phyloP scores from a whole-genome alignment of 2,329 filamentous ascomycete species.

The Monilinia fructigena region DNA sequence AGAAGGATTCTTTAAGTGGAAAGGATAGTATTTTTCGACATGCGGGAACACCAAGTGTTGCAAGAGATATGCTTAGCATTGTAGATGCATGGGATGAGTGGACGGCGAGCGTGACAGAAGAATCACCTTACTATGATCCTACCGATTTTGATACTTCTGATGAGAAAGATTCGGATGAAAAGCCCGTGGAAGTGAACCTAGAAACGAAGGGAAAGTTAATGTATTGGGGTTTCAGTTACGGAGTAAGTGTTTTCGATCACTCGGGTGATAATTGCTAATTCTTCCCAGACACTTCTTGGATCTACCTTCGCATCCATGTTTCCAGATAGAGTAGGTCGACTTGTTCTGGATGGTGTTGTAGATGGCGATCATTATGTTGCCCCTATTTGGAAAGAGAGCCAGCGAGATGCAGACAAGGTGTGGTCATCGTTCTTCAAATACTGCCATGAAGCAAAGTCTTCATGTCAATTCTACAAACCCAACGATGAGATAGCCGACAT shows the following conservation, averaged over 20 bases:
- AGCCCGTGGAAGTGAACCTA: background rate
- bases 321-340: conserved; percentile 45
- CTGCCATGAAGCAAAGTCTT: conserved; percentile 39
- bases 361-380: conserved; percentile 35
- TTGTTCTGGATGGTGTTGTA: conserved; percentile 41
- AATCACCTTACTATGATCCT: conserved; percentile 3
- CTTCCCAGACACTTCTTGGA: conserved; percentile 40
- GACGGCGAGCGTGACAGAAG: conserved; percentile 22
- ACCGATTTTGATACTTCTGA: background rate
- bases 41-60: conserved; percentile 40
- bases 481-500: conserved; percentile 33
- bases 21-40: conserved; percentile 38
- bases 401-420: conserved; percentile 37
- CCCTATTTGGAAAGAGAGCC: conserved; percentile 30
- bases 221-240: conserved; percentile 54
- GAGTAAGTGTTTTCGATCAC: conserved; percentile 27
- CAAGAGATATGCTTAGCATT: conserved; percentile 43
- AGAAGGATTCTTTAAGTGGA: conserved; percentile 34
- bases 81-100: conserved; percentile 40
- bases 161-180: background rate
- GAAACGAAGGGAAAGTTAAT: conserved; percentile 36
- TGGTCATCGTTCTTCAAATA: conserved; percentile 37
- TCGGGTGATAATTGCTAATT: conserved; percentile 2
- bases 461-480: conserved; percentile 35
- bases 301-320: conserved; percentile 49